Evolutionary conservation across 805 yeast genomes (phyloP).

Genomic region (Dipodascopsis uninucleata): DNA sequence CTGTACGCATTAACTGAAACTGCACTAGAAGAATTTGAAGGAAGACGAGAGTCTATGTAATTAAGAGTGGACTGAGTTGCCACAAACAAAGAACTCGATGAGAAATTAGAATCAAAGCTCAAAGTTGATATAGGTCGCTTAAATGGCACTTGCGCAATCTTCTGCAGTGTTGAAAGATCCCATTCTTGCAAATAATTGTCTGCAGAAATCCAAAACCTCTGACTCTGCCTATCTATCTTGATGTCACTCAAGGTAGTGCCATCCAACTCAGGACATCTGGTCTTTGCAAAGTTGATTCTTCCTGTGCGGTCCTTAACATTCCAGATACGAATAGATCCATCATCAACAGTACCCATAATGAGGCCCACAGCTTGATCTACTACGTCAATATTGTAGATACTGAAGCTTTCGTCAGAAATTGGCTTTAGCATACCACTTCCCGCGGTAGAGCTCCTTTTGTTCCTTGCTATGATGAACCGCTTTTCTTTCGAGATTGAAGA

Average conservation of each 20-base stretch:
- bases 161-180: slow-evolving; percentile 14
- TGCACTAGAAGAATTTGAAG: slow-evolving; percentile 5
- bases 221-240: slow-evolving; percentile 2
- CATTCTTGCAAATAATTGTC: slow-evolving; percentile 21
- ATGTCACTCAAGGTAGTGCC: slow-evolving; percentile 7
- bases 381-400: slow-evolving; percentile 6
- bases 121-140: slow-evolving; percentile 8
- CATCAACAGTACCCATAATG: slow-evolving; percentile 20
- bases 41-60: slow-evolving; percentile 5
- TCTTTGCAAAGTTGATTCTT: slow-evolving; percentile 6
- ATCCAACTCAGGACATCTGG: slow-evolving; percentile 2
- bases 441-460: neutral
- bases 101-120: neutral
- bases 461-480: neutral
- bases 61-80: slow-evolving; percentile 1
- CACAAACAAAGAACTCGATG: slow-evolving; percentile 1
- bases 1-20: too few species aligned
- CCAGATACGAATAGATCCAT: slow-evolving; percentile 15
- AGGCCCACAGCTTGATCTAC: slow-evolving; percentile 10
- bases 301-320: slow-evolving; percentile 4
- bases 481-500: neutral
- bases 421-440: neutral
- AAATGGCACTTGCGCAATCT: slow-evolving; percentile 4
- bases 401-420: slow-evolving; percentile 1
- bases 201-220: slow-evolving; percentile 19